Conservation (phyloP, 257 asterid genomes). For the Solanum habrochaites region DNA sequence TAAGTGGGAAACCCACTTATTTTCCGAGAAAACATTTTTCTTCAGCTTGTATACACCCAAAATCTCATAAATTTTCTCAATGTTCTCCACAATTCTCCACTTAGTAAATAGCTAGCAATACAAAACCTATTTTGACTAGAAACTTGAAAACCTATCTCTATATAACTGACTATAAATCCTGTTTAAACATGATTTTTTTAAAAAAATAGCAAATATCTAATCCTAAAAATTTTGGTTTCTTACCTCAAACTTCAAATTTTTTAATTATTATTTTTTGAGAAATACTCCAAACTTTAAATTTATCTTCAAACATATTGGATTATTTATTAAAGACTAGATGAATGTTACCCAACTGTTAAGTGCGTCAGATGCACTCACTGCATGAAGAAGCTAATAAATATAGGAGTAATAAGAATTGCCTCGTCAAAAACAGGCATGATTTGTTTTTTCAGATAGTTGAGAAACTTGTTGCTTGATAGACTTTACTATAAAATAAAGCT, state of each 20-base stretch:
- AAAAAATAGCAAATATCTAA: neutral
- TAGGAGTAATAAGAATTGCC: neutral
- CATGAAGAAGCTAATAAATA: neutral
- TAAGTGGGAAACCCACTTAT: neutral
- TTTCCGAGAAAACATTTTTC: neutral
- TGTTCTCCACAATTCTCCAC: neutral
- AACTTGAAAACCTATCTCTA: neutral
- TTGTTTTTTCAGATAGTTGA: neutral
- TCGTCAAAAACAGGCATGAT: neutral
- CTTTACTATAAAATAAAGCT: neutral
- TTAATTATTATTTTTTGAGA: neutral
- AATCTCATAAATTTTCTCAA: neutral
- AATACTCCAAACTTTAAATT: neutral
- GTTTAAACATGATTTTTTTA: neutral
- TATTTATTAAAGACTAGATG: neutral
- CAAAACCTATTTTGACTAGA: neutral
- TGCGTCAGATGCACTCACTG: neutral
- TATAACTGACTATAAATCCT: neutral
- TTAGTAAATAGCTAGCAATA: neutral
- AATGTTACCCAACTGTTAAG: neutral
- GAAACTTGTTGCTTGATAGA: neutral
- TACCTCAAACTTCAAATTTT: neutral
- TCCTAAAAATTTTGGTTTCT: neutral
- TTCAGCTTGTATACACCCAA: neutral
- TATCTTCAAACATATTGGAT: neutral